Conservation (phyloP, 129 eudicot genomes). For the Glebionis coronaria region DNA sequence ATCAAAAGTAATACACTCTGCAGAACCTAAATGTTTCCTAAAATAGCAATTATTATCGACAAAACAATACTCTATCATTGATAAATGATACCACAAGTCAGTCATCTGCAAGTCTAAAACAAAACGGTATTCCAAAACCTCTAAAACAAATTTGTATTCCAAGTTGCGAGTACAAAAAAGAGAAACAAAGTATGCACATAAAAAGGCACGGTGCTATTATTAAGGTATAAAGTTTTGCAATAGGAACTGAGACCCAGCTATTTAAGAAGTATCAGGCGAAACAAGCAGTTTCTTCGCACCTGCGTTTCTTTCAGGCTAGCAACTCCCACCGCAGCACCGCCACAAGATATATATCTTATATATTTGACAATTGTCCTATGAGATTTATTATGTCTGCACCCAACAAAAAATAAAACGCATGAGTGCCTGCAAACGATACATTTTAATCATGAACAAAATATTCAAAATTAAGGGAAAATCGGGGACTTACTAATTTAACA, state of each 20-base stretch:
- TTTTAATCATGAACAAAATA: neutral
- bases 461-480: neutral
- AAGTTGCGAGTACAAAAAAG: too few relatives aligned
- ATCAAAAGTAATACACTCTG: too few relatives aligned
- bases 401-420: neutral
- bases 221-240: conserved; percentile 21
- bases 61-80: too few relatives aligned
- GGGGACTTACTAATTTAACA: conserved; percentile 32
- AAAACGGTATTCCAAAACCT: too few relatives aligned
- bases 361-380: conserved; percentile 27
- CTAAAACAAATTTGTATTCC: too few relatives aligned
- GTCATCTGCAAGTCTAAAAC: too few relatives aligned
- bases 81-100: too few relatives aligned
- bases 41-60: too few relatives aligned
- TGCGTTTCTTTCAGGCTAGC: conserved; percentile 26
- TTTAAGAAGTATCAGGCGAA: conserved; percentile 12
- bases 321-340: conserved; percentile 31
- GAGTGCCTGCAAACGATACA: neutral
- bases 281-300: conserved; percentile 27
- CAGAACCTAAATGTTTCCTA: too few relatives aligned
- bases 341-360: conserved; percentile 9
- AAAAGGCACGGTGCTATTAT: conserved; percentile 22
- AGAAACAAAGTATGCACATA: conserved; percentile 23
- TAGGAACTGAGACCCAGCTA: conserved; percentile 12
- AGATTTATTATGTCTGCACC: conserved; percentile 33